Conservation (phyloP, 176 grass and related monocot species). For the Aegilops bicornis region DNA sequence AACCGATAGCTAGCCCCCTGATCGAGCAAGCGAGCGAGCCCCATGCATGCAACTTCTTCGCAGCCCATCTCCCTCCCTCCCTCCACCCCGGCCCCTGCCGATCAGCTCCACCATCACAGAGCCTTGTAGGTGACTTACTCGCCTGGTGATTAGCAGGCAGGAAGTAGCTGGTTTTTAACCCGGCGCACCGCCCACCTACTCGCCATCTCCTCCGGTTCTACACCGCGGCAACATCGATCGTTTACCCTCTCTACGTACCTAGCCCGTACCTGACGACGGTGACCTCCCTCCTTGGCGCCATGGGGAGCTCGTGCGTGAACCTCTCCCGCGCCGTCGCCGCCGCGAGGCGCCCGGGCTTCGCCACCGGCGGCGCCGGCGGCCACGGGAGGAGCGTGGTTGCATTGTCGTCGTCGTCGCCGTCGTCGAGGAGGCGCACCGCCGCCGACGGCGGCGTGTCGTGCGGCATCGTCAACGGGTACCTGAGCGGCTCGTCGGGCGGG, state of each 20-base stretch:
- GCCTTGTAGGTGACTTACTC: constrained; percentile 60
- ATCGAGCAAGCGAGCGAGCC: background rate
- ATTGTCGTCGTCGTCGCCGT: background rate
- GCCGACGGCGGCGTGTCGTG: background rate
- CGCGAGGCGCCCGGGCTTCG: constrained; percentile 20
- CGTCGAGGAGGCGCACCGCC: background rate
- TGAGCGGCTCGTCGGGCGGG: background rate
- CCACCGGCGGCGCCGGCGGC: background rate
- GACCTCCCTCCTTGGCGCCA: constrained; percentile 7
- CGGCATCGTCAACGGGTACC: constrained; percentile 8
- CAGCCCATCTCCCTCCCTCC: constrained; percentile 23
- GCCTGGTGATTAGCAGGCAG: constrained; percentile 25
- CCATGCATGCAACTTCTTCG: constrained; percentile 4
- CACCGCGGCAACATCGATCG: background rate
- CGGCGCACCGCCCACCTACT: constrained; percentile 30
- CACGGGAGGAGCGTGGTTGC: constrained; percentile 14
- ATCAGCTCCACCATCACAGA: background rate
- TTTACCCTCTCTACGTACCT: background rate
- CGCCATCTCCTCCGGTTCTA: constrained; percentile 20
- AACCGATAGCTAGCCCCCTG: constrained; percentile 2
- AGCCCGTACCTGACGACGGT: constrained; percentile 10
- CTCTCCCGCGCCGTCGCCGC: constrained; percentile 44
- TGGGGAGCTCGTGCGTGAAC: constrained; percentile 80
- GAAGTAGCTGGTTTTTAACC: constrained; percentile 15
- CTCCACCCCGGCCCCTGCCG: background rate